phyloP scores from a whole-genome alignment of 306 rosid species.

The Corylus americana region DNA sequence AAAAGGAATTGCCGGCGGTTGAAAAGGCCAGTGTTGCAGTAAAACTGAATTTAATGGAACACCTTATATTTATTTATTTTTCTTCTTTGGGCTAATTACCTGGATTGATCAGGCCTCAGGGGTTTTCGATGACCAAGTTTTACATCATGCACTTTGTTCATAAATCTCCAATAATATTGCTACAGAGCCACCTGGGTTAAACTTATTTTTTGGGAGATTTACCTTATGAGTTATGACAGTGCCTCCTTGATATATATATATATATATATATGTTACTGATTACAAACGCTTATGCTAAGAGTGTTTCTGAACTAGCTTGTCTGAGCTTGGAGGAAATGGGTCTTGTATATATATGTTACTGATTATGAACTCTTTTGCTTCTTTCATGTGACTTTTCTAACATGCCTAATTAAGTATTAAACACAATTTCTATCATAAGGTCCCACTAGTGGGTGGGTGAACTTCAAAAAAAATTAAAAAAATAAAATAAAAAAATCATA shows the following conservation, averaged over 20 bases:
- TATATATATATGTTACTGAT: not conserved
- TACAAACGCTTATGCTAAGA: constrained; percentile 3
- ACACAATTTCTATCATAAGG: not conserved
- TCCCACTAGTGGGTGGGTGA: not conserved
- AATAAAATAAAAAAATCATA: no score
- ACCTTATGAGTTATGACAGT: constrained; percentile 11
- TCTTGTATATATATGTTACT: not conserved
- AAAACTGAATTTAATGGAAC: not conserved
- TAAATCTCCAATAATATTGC: constrained; percentile 17
- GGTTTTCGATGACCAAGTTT: not conserved
- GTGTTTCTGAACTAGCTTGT: not conserved
- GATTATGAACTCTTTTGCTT: not conserved
- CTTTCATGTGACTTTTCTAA: constrained; percentile 10
- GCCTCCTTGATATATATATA: not conserved
- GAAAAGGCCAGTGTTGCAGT: no score
- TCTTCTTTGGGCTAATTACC: not conserved
- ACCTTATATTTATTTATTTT: not conserved
- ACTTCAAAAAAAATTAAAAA: not conserved
- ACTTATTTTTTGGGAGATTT: constrained; percentile 30
- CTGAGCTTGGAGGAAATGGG: not conserved
- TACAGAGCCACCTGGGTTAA: constrained; percentile 81
- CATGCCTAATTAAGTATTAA: not conserved
- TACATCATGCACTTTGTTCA: constrained; percentile 26
- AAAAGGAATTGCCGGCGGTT: no score
- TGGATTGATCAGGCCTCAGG: not conserved